Conservation (phyloP, 352 stramenopile species). For the Phytophthora tentaculata region DNA sequence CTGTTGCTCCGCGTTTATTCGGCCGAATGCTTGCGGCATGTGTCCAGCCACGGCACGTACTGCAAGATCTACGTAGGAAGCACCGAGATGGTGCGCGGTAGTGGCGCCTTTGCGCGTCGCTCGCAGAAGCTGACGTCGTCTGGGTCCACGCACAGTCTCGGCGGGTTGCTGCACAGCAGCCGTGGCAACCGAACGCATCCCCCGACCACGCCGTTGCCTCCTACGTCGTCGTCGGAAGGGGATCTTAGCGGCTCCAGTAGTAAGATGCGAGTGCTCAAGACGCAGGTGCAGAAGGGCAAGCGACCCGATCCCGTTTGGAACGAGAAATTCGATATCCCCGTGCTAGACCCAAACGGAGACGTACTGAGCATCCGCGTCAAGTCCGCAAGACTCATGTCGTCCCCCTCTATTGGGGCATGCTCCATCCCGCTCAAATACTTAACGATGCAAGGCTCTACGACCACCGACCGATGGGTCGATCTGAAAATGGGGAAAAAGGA, state of each 20-base stretch:
- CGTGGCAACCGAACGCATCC: conserved; percentile 12
- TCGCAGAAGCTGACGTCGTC: conserved; percentile 39
- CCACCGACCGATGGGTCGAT: conserved; percentile 66
- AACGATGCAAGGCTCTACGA: conserved; percentile 37
- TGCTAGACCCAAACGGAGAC: conserved; percentile 50
- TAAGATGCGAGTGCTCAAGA: conserved; percentile 65
- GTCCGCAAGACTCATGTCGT: conserved; percentile 71
- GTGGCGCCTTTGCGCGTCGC: conserved; percentile 46
- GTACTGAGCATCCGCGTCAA: conserved; percentile 79
- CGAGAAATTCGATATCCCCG: conserved; percentile 78
- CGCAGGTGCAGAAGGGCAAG: conserved; percentile 64
- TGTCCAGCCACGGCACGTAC: conserved; percentile 76
- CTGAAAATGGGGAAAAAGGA: conserved; percentile 59
- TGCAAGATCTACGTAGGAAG: conserved; percentile 75
- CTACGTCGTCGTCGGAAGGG: conserved; percentile 28
- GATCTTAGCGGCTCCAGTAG: conserved; percentile 11
- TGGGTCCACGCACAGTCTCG: conserved; percentile 34
- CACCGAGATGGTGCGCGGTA: conserved; percentile 52
- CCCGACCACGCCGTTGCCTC: conserved; percentile 13
- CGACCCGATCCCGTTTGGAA: conserved; percentile 68
- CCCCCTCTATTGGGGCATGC: conserved; percentile 57
- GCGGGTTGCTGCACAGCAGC: conserved; percentile 18
- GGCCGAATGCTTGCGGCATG: conserved; percentile 63
- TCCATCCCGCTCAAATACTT: conserved; percentile 56
- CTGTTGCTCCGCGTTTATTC: conserved; percentile 73